phyloP scores from a whole-genome alignment of 1,139 yeast genomes.

The Nadsonia starkeyi-henricii region DNA sequence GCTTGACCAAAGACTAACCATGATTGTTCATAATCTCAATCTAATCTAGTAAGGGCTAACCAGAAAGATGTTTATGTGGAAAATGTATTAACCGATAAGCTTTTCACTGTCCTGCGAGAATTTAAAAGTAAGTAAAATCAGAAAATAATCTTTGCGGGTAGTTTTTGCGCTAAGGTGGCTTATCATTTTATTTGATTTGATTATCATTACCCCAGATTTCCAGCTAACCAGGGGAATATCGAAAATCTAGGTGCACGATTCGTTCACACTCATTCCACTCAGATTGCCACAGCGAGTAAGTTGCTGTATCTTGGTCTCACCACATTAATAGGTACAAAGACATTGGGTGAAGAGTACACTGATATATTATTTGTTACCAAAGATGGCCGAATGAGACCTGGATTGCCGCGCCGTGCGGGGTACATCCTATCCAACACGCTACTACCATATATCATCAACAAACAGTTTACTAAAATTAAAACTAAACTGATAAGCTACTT shows the following conservation, averaged over 20 bases:
- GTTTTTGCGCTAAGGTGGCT: too few relatives aligned
- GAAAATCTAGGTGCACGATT: constrained; percentile 46
- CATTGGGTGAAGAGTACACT: constrained; percentile 90
- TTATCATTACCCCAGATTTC: background rate
- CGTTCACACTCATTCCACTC: constrained; percentile 49
- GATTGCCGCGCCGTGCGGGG: constrained; percentile 19
- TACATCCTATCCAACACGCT: constrained; percentile 20
- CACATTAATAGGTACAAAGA: constrained; percentile 60
- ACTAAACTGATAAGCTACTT: constrained; percentile 1
- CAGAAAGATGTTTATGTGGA: background rate
- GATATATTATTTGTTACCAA: constrained; percentile 56
- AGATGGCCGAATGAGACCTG: constrained; percentile 29
- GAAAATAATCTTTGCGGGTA: too few relatives aligned
- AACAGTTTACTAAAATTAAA: constrained; percentile 9
- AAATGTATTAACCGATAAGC: background rate
- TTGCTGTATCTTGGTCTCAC: constrained; percentile 55
- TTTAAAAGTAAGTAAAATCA: background rate
- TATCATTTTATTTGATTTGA: background rate
- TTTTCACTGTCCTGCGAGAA: background rate
- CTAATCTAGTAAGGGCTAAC: background rate
- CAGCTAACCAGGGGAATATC: background rate
- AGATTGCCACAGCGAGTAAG: constrained; percentile 44
- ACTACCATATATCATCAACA: constrained; percentile 14
- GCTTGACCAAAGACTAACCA: background rate
- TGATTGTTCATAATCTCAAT: background rate